A percentile compares a stretch with the other conserved stretches of the same genome.
These are phyloP conservation scores for Ophioceras dolichostomum DNA, from an alignment of 2,329 filamentous ascomycete species.

Conservation along the genomic window DNA sequence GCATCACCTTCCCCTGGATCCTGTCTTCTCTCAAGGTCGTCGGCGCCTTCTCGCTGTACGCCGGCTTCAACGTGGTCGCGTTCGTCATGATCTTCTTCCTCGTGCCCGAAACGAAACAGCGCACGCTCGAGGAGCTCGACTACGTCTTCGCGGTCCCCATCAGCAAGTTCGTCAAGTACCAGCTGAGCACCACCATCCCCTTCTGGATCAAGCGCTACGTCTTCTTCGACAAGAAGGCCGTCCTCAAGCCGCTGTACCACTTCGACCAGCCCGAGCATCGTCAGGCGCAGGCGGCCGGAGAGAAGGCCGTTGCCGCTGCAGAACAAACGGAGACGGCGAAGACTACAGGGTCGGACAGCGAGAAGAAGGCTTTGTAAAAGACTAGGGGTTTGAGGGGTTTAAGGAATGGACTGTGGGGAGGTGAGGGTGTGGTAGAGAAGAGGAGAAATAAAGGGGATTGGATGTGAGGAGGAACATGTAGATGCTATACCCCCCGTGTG, in stretches of 20 bases:
- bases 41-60: slow-evolving; percentile 39
- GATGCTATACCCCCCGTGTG: too few species aligned
- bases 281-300: too few species aligned
- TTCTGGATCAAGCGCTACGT: slow-evolving; percentile 50
- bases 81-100: slow-evolving; percentile 43
- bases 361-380: too few species aligned
- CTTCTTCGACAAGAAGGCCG: slow-evolving; percentile 32
- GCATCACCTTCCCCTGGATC: slow-evolving; percentile 52
- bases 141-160: slow-evolving; percentile 49
- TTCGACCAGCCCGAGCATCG: neutral
- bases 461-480: too few species aligned
- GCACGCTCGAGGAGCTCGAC: slow-evolving; percentile 46
- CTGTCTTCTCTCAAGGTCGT: slow-evolving; percentile 27
- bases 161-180: slow-evolving; percentile 42
- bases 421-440: too few species aligned
- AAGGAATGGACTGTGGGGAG: too few species aligned
- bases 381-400: too few species aligned
- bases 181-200: slow-evolving; percentile 41
- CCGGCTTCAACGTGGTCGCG: slow-evolving; percentile 42
- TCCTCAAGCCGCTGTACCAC: slow-evolving; percentile 34
- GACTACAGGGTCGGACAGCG: too few species aligned
- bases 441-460: too few species aligned
- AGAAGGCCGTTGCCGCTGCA: neutral
- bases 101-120: slow-evolving; percentile 48
- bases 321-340: too few species aligned